A percentile compares a stretch with the other conserved stretches of the same genome.
These are phyloP conservation scores for Aspergillus conjunctus DNA, from an alignment of 495 filamentous ascomycete genomes.

Conservation along the genomic window DNA sequence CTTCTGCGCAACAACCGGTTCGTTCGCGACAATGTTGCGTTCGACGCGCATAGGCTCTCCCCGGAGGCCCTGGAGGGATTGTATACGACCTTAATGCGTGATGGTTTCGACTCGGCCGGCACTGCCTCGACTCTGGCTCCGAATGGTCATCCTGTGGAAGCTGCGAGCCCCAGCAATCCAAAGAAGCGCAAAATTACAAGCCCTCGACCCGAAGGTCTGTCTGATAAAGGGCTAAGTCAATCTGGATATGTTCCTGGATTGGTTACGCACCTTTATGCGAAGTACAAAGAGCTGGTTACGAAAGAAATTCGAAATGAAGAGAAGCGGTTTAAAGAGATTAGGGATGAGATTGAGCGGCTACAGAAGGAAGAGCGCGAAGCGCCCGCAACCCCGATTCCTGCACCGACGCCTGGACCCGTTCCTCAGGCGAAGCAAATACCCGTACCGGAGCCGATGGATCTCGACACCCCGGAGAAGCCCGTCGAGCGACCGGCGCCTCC, in stretches of 20 bases:
- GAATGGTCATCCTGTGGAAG: slow-evolving; percentile 37
- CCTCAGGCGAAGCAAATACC: slow-evolving; percentile 27
- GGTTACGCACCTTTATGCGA: slow-evolving; percentile 69
- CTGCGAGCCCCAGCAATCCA: slow-evolving; percentile 45
- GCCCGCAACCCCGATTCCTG: slow-evolving; percentile 15
- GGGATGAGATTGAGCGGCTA: slow-evolving; percentile 68
- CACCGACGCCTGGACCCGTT: slow-evolving; percentile 18
- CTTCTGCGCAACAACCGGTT: slow-evolving; percentile 69
- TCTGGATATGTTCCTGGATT: slow-evolving; percentile 66
- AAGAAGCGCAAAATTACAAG: slow-evolving; percentile 75
- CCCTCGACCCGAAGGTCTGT: slow-evolving; percentile 59
- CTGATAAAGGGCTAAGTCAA: slow-evolving; percentile 66
- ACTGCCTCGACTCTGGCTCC: slow-evolving; percentile 16
- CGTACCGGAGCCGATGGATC: slow-evolving; percentile 41
- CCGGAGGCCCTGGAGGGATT: slow-evolving; percentile 77
- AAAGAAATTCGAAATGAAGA: slow-evolving; percentile 76
- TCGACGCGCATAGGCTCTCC: slow-evolving; percentile 70
- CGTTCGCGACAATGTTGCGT: slow-evolving; percentile 65
- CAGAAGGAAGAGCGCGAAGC: slow-evolving; percentile 60
- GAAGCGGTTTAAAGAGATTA: slow-evolving; percentile 60
- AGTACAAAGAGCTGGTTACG: slow-evolving; percentile 69
- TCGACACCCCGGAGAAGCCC: slow-evolving; percentile 35
- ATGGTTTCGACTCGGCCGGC: slow-evolving; percentile 58
- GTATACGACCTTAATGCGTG: slow-evolving; percentile 73
- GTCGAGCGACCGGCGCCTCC: slow-evolving; percentile 8